Evolutionary conservation across 1,284 basidiomycete species (phyloP).

Genomic region (Sanghuangporus weigelae): DNA sequence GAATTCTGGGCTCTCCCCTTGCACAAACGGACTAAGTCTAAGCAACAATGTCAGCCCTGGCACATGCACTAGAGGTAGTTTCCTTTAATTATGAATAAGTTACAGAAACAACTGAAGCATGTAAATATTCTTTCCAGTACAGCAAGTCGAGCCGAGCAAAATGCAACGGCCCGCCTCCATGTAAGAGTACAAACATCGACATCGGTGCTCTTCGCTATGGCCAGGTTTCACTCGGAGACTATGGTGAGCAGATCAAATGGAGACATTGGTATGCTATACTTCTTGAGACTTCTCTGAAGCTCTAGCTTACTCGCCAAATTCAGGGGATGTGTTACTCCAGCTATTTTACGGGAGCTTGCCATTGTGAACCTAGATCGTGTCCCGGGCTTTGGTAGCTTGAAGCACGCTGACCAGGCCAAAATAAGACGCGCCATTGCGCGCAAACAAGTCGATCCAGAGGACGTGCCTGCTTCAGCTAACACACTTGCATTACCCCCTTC

Average conservation of each 20-base stretch:
- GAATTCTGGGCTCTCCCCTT: not conserved
- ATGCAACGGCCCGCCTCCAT: constrained; percentile 59
- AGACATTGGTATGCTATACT: constrained; percentile 55
- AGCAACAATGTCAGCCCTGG: constrained; percentile 3
- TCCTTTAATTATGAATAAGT: not conserved
- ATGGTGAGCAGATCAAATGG: constrained; percentile 64
- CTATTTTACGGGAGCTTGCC: constrained; percentile 48
- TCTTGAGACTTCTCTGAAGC: not conserved
- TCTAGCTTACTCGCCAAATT: not conserved
- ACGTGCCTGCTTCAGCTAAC: constrained; percentile 43
- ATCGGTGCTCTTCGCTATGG: constrained; percentile 62
- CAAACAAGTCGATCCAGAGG: constrained; percentile 47
- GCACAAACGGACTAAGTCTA: not conserved
- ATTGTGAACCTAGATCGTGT: constrained; percentile 37
- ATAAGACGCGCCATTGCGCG: constrained; percentile 50
- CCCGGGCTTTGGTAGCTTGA: constrained; percentile 47
- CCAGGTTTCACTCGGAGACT: constrained; percentile 35
- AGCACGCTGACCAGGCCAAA: constrained; percentile 54
- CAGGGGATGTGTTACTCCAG: constrained; percentile 68
- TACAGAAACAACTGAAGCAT: not conserved
- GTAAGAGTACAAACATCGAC: constrained; percentile 48
- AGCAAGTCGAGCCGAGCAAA: constrained; percentile 62
- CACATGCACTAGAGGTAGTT: constrained; percentile 14
- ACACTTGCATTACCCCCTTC: constrained; percentile 5
- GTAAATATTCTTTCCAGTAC: constrained; percentile 41